Conservation (phyloP, 495 filamentous ascomycete genomes). For the Gamarada debralockiae region DNA sequence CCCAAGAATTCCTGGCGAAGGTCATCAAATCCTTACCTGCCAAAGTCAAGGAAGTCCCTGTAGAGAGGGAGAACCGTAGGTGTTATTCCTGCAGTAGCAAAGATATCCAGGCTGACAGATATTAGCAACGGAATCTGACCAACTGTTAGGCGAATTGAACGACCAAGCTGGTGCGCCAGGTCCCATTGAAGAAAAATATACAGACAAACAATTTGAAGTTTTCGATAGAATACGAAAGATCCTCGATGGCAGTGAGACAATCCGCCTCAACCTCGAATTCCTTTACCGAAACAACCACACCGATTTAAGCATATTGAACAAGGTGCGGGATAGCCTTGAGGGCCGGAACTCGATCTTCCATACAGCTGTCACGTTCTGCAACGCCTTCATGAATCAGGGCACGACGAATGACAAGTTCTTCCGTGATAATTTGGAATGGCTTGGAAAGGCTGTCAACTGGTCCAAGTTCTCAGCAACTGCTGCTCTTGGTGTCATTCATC, state of each 20-base stretch:
- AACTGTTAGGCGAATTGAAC: slow-evolving; percentile 43
- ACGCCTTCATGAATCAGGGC: slow-evolving; percentile 99
- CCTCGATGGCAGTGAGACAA: slow-evolving; percentile 83
- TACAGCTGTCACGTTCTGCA: slow-evolving; percentile 91
- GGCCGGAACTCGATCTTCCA: slow-evolving; percentile 98
- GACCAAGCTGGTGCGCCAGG: slow-evolving; percentile 16
- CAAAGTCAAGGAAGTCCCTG: slow-evolving; percentile 46
- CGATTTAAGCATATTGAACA: slow-evolving; percentile 81
- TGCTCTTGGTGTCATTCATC: slow-evolving; percentile 93
- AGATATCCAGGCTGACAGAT: background rate
- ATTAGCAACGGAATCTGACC: slow-evolving; percentile 47
- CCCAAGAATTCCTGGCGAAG: slow-evolving; percentile 91
- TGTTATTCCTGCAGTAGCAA: background rate
- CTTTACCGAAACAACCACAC: slow-evolving; percentile 91
- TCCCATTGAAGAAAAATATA: slow-evolving; percentile 30
- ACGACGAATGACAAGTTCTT: slow-evolving; percentile 98
- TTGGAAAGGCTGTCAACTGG: slow-evolving; percentile 99
- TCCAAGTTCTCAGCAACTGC: slow-evolving; percentile 99
- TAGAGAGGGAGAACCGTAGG: slow-evolving; percentile 43
- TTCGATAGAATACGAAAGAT: slow-evolving; percentile 82
- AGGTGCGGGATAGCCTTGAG: slow-evolving; percentile 91
- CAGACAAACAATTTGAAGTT: slow-evolving; percentile 49
- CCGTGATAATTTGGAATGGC: slow-evolving; percentile 95
- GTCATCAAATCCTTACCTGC: slow-evolving; percentile 77
- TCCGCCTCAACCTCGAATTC: slow-evolving; percentile 93